These are phyloP conservation scores for Thoreauomyces humboldtii DNA, from an alignment of 192 early-diverging fungal species.

Conservation along the genomic window DNA sequence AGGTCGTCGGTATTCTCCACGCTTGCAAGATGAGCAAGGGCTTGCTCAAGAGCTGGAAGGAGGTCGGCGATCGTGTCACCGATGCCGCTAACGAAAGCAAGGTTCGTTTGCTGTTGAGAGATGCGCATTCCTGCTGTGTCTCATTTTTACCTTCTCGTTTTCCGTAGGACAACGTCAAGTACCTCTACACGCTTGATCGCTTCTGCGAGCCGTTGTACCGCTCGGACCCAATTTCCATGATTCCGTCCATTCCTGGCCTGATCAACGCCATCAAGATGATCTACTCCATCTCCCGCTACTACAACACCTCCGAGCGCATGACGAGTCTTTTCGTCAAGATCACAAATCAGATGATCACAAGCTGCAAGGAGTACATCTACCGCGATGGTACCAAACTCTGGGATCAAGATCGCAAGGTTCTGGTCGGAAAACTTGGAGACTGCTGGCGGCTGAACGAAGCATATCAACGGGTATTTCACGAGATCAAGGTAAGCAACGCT, in stretches of 20 bases:
- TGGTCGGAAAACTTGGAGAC: constrained; percentile 55
- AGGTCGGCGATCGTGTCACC: constrained; percentile 62
- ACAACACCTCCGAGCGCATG: constrained; percentile 69
- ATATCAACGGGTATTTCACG: constrained; percentile 62
- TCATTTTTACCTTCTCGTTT: not conserved
- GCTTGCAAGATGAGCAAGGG: constrained; percentile 55
- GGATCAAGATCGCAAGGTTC: constrained; percentile 55
- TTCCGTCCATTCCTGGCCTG: constrained; percentile 64
- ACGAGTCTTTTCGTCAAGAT: constrained; percentile 67
- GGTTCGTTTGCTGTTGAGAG: constrained; percentile 14
- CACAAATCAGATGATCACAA: constrained; percentile 69
- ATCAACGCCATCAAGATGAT: constrained; percentile 73
- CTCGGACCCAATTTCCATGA: constrained; percentile 60
- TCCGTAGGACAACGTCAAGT: constrained; percentile 61
- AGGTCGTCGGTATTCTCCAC: constrained; percentile 65
- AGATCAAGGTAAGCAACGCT: constrained; percentile 47
- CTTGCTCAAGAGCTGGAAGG: constrained; percentile 61
- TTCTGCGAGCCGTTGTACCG: constrained; percentile 66
- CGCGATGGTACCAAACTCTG: constrained; percentile 64
- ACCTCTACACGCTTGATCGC: constrained; percentile 64
- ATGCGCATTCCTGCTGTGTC: not conserved
- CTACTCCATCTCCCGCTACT: constrained; percentile 63
- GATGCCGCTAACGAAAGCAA: constrained; percentile 70
- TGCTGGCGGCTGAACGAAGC: constrained; percentile 62
- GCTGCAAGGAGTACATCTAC: constrained; percentile 67